These are phyloP conservation scores for Vigna mungo DNA, from an alignment of 306 rosid species.

Conservation along the genomic window DNA sequence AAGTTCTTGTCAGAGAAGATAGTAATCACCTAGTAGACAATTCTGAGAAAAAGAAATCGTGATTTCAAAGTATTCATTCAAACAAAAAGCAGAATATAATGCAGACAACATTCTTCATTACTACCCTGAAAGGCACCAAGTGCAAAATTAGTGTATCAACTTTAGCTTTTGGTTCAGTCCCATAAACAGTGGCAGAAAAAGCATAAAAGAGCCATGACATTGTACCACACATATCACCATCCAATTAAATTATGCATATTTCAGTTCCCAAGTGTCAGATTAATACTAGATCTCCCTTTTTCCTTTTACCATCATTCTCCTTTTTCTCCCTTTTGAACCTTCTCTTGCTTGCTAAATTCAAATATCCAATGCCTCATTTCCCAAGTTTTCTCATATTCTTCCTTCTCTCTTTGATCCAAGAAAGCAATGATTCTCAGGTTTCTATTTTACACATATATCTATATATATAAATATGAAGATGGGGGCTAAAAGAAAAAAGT, in stretches of 20 bases:
- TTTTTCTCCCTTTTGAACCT: constrained; percentile 58
- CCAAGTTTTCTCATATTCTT: constrained; percentile 98
- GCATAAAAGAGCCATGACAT: constrained; percentile 35
- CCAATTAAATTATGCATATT: constrained; percentile 4
- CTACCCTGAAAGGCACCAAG: constrained; percentile 49
- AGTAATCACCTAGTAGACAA: constrained; percentile 27
- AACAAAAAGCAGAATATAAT: constrained; percentile 36
- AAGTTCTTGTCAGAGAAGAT: constrained; percentile 39
- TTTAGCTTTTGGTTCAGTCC: constrained; percentile 74
- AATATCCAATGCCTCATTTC: constrained; percentile 81
- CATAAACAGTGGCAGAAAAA: constrained; percentile 57
- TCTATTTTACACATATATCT: constrained; percentile 2
- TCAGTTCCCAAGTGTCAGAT: constrained; percentile 50
- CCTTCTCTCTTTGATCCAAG: constrained; percentile 81
- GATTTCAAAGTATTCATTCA: constrained; percentile 46
- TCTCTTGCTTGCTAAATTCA: constrained; percentile 89
- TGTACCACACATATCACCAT: constrained; percentile 4
- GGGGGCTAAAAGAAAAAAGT: constrained; percentile 50
- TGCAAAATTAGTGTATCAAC: constrained; percentile 31
- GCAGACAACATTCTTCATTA: constrained; percentile 68
- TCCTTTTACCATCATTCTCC: constrained; percentile 58
- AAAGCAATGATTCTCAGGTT: constrained; percentile 79
- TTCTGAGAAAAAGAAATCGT: constrained; percentile 43
- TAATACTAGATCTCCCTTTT: constrained; percentile 59
- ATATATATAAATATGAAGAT: constrained; percentile 32